Percentiles rank a stretch among this genome's conserved stretches.
Evolutionary conservation across 2,329 filamentous ascomycete genomes (phyloP).

Genomic region (Pseudogymnoascus sp.): DNA sequence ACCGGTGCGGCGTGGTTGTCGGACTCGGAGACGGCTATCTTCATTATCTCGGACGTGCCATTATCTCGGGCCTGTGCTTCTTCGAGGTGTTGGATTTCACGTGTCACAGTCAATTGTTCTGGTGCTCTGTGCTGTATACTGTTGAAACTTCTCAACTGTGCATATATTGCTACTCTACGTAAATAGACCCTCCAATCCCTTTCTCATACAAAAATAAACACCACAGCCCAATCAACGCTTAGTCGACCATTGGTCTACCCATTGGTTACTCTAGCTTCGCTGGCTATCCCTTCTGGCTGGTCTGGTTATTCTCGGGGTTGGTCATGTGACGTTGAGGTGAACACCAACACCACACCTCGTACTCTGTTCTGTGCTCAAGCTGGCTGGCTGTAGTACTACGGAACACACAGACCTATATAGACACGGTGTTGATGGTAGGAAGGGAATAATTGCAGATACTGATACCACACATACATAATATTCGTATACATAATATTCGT

Average conservation of each 20-base stretch:
- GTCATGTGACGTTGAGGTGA: neutral
- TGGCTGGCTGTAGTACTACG: neutral
- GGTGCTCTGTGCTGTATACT: too few species aligned
- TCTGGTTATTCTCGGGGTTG: too few species aligned
- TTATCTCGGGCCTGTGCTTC: neutral
- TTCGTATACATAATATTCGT: too few species aligned
- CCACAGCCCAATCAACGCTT: neutral
- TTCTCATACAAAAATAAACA: neutral
- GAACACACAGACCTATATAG: neutral
- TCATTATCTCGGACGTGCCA: neutral
- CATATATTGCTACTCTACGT: neutral
- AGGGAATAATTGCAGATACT: too few species aligned
- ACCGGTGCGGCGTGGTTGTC: neutral
- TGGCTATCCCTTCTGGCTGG: too few species aligned
- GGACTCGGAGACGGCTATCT: neutral
- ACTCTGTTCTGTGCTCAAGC: too few species aligned
- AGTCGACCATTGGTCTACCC: neutral
- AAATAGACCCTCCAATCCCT: neutral
- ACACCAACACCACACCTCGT: neutral
- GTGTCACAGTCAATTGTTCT: too few species aligned
- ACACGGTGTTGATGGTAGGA: too few species aligned
- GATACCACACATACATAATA: too few species aligned
- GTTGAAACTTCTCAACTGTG: too few species aligned
- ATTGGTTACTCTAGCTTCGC: too few species aligned
- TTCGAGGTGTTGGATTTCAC: too few species aligned